Base-by-base conservation (phyloP, 1,139 yeast species). In the Scheffersomyces parashehatae region DNA sequence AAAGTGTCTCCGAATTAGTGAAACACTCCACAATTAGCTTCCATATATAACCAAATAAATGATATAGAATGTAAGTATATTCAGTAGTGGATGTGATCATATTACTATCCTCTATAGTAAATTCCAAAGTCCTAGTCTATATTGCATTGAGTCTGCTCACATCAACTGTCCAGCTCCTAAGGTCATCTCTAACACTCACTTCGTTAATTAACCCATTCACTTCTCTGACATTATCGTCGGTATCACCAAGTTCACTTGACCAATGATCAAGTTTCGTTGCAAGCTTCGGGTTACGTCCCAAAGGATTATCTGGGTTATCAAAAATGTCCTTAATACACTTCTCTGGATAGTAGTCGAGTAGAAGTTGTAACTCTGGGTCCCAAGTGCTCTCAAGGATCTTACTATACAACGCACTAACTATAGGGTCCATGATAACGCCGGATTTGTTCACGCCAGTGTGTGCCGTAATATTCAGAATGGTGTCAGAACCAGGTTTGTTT, bases 321-420 rank as follows among this genome's bases (percentile, higher is more conserved):
- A 89, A 78, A 2, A 91, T 85, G 59, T 88, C 95, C 35, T 83
- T 81, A 9, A 90, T 75, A 51, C 93, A 81, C 44, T 82, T 85
- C 39, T 79, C 78, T 0, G 97, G 95, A 9, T 85, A 73, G 47
- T 77, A 80, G 50, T 86, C 93, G 40, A 88, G 81, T 12, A 74
- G 54, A 2, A 60, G 54, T 41, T 67, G 67, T 29, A 89, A 84
- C 45, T 85, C 79, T 1, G 84, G 81, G 54, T 86, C 90, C 96
- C 96, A 89, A 0, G 88, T 78, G 33, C 86, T 74, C 45, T 85
- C 83, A 55, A 85, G 77, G 1, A 89, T 79, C 52, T 79, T 79
- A 47, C 81, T 78, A 53, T 85, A 79, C 12, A 86, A 63, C 40
- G 69, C 70, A 42, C 73, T 70, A 8, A 83, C 72, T 1, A 79